Conservation (phyloP, 257 asterid species). For the Nicotiana attenuata region DNA sequence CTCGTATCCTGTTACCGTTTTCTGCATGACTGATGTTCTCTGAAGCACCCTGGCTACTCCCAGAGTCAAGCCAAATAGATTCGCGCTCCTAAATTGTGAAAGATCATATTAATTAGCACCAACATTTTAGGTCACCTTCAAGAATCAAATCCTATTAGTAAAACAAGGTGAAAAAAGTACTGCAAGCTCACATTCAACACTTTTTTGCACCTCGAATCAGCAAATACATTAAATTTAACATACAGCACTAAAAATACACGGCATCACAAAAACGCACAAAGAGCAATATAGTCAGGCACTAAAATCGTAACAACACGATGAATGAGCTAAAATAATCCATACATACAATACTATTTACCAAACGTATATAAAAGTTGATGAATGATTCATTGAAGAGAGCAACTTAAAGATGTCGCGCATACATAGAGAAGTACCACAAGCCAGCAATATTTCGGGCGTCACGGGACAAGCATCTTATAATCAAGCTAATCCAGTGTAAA, state of each 20-base stretch:
- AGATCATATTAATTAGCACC: conserved; percentile 9
- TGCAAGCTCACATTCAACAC: background rate
- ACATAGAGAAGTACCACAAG: background rate
- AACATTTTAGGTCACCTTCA: background rate
- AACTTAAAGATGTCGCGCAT: background rate
- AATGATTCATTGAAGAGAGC: background rate
- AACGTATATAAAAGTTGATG: background rate
- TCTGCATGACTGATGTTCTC: conserved; percentile 28
- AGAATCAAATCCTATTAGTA: background rate
- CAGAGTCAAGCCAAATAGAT: conserved; percentile 34
- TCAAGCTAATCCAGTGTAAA: background rate
- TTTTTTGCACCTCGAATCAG: background rate
- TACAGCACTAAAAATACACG: background rate
- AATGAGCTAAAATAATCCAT: background rate
- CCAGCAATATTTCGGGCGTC: background rate
- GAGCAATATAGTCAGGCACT: background rate
- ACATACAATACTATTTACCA: too few species aligned
- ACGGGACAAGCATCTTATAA: background rate
- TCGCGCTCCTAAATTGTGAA: conserved; percentile 57
- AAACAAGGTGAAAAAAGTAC: background rate
- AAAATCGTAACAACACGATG: background rate
- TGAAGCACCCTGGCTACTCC: conserved; percentile 37
- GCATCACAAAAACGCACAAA: background rate
- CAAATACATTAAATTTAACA: background rate
- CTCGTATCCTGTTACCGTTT: conserved; percentile 25